These are phyloP conservation scores for Petasospora fabianii DNA, from an alignment of 1,139 yeast genomes.

Conservation along the genomic window DNA sequence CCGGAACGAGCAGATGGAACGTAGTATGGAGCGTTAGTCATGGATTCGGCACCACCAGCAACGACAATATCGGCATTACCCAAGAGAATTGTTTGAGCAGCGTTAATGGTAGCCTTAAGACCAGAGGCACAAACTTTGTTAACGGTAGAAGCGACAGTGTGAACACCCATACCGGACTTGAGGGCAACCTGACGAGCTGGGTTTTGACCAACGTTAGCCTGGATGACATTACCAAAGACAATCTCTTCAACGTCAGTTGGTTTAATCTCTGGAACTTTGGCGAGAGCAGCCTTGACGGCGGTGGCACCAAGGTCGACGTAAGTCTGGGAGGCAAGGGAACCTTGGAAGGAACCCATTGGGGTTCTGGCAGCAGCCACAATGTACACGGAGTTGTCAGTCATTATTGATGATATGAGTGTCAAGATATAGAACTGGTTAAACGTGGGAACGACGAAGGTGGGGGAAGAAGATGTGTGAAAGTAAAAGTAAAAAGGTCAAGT, in stretches of 20 bases:
- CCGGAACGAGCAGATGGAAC: slow-evolving; percentile 83
- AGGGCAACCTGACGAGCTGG: slow-evolving; percentile 98
- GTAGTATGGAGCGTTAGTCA: slow-evolving; percentile 95
- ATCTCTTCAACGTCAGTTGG: slow-evolving; percentile 83
- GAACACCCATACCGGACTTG: slow-evolving; percentile 78
- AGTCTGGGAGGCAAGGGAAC: slow-evolving; percentile 66
- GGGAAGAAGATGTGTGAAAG: no score
- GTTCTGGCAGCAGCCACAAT: slow-evolving; percentile 92
- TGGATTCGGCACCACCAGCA: slow-evolving; percentile 97
- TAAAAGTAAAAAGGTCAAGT: not conserved
- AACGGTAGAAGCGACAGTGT: slow-evolving; percentile 80
- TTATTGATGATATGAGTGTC: slow-evolving; percentile 9
- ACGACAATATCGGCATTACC: slow-evolving; percentile 91
- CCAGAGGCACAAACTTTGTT: slow-evolving; percentile 99
- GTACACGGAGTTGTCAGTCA: slow-evolving; percentile 57
- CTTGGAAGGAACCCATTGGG: slow-evolving; percentile 93
- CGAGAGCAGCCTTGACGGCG: slow-evolving; percentile 86
- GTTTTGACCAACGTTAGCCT: slow-evolving; percentile 94
- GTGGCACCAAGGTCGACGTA: slow-evolving; percentile 87
- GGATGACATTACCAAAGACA: slow-evolving; percentile 87
- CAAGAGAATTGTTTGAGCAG: slow-evolving; percentile 84
- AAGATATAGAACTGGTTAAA: not conserved
- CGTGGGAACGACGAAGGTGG: not conserved
- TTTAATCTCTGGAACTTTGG: slow-evolving; percentile 75
- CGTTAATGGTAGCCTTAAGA: slow-evolving; percentile 84